These are phyloP conservation scores for Triticum monococcum DNA, from an alignment of 176 grass and related monocot genomes.

Conservation along the genomic window DNA sequence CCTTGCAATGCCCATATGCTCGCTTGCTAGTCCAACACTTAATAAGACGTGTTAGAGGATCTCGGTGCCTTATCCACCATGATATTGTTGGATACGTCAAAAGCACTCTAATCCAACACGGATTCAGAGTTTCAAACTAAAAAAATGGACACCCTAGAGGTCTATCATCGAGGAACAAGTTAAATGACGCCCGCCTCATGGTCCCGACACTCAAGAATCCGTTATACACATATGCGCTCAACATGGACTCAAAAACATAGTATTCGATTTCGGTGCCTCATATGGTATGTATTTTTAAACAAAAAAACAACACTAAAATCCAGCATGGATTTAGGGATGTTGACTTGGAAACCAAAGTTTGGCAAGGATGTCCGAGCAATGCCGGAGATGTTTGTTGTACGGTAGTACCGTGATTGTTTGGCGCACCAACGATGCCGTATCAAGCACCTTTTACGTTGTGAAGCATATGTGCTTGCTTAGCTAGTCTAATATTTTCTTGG, in stretches of 20 bases:
- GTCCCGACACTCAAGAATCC: no score
- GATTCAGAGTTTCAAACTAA: background rate
- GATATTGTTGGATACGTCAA: background rate
- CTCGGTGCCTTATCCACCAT: background rate
- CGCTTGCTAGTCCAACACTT: background rate
- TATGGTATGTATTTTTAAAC: background rate
- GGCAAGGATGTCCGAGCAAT: background rate
- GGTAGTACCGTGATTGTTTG: no score
- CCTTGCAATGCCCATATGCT: background rate
- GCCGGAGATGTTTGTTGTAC: no score
- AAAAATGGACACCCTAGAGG: background rate
- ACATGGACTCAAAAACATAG: background rate
- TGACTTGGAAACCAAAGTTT: background rate
- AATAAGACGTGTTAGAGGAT: background rate
- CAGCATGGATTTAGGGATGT: background rate
- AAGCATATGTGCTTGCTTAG: no score
- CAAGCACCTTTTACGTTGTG: no score
- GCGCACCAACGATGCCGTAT: no score
- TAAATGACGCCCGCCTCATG: background rate
- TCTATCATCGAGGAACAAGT: background rate
- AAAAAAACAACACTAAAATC: background rate
- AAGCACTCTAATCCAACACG: background rate
- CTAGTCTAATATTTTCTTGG: no score
- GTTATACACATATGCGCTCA: background rate
- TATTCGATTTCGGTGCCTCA: background rate